Evolutionary conservation across 2,329 filamentous ascomycete species (phyloP), one percentile per base, ranked within the genome.

Genomic region (Sporothrix curviconia): DNA sequence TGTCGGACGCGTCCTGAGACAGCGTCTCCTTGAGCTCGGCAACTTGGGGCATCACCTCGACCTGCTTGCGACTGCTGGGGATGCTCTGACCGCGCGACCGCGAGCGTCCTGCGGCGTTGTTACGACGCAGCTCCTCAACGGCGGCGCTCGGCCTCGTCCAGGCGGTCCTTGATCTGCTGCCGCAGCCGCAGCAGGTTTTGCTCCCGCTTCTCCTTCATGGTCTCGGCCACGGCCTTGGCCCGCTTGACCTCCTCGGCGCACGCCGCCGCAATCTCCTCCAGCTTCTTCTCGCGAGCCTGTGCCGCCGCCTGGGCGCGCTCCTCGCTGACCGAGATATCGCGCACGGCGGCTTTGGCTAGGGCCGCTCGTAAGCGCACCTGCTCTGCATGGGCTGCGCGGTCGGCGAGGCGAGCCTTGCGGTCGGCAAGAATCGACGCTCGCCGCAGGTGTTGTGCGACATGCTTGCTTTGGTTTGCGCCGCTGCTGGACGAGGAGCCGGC

Each of bases 221-320:
- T 85, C 69, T 90, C 88, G 14, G 89, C 89, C n/a, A 92, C 79
- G 52, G 87, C 86, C 75, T 92, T 92, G 54, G 89, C 89, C 62
- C 88, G 81, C 67, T 87, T 85, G 15, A 94, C 89, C 68, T 94
- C 89, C 70, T 91, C 89, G 19, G 89, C 89, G 67, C 89, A 92
- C 60, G 83, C 80, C 50, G 89, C 87, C 4, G 89, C 87, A 43
- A 92, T 91, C 69, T 92, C 89, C 8, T 87, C 89, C 17, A 94
- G 73, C 64, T 92, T 90, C 64, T 87, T 87, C 73, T 92, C 87
- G 58, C 90, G 81, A 1, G 89, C 86, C 62, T 90, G 81, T 61
- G 90, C 84, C 5, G 89, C 89, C 6, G 89, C 89, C 59, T 91
- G 73, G 3, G 89, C 87, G 52, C 86, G 79, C 70, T 92, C 88